These are phyloP conservation scores for Botrytis fabae DNA, from an alignment of 2,329 filamentous ascomycete genomes.

Conservation along the genomic window DNA sequence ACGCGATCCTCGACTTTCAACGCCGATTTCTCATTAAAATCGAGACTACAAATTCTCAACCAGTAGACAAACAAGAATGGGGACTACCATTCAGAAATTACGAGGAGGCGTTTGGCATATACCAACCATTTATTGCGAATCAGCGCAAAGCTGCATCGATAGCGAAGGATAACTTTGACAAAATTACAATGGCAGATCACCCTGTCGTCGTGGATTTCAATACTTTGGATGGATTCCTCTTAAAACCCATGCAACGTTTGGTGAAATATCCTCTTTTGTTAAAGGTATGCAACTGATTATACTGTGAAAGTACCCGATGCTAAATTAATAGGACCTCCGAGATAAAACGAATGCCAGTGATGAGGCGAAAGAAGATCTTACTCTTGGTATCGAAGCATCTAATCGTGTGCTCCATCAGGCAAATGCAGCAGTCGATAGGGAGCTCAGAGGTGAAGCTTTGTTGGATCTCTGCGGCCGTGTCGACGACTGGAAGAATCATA, in stretches of 20 bases:
- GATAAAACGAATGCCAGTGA: slow-evolving; percentile 79
- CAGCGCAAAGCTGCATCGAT: slow-evolving; percentile 85
- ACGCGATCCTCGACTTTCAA: slow-evolving; percentile 92
- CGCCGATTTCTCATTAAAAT: slow-evolving; percentile 92
- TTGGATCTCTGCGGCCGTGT: slow-evolving; percentile 79
- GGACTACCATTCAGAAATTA: slow-evolving; percentile 85
- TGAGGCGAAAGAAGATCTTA: slow-evolving; percentile 69
- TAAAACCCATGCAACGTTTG: slow-evolving; percentile 95
- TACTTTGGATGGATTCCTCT: slow-evolving; percentile 83
- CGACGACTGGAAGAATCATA: slow-evolving; percentile 96
- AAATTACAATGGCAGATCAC: slow-evolving; percentile 73
- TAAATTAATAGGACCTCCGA: slow-evolving; percentile 65
- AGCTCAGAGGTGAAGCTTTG: slow-evolving; percentile 79
- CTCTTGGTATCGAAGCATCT: slow-evolving; percentile 75
- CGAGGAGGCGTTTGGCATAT: slow-evolving; percentile 86
- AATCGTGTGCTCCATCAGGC: slow-evolving; percentile 80
- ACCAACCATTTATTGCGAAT: slow-evolving; percentile 96
- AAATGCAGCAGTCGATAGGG: slow-evolving; percentile 87
- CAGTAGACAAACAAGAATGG: slow-evolving; percentile 80
- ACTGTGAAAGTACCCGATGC: neutral
- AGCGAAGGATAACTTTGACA: slow-evolving; percentile 84
- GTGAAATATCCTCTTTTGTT: slow-evolving; percentile 92
- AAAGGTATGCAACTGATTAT: slow-evolving; percentile 55
- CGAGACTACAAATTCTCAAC: slow-evolving; percentile 88
- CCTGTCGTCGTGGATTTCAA: slow-evolving; percentile 84